A percentile compares a stretch with the other conserved stretches of the same genome.
phyloP scores from a whole-genome alignment of 108 stramenopile genomes.

The Conticribra weissflogii region DNA sequence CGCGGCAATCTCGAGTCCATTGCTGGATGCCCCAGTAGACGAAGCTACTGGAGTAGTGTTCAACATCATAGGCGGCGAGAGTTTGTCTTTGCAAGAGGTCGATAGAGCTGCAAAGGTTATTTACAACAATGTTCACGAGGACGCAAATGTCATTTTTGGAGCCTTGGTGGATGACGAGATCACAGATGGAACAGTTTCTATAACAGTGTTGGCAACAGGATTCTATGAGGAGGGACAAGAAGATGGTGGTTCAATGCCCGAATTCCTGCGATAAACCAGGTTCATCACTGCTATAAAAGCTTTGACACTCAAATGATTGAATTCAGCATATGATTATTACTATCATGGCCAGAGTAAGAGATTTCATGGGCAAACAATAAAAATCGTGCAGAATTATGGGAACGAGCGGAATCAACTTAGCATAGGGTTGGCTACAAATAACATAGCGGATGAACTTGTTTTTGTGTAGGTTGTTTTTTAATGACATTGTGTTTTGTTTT shows the following conservation, averaged over 20 bases:
- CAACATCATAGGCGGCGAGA: constrained; percentile 89
- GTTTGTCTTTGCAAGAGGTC: constrained; percentile 90
- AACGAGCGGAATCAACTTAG: too few species aligned
- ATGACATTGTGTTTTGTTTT: too few species aligned
- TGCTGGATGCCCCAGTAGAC: constrained; percentile 87
- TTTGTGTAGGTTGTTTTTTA: too few species aligned
- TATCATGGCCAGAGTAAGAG: too few species aligned
- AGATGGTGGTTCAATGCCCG: constrained; percentile 40
- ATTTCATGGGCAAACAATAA: too few species aligned
- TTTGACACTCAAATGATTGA: too few species aligned
- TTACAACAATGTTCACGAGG: constrained; percentile 90
- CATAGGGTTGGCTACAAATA: too few species aligned
- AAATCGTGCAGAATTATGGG: too few species aligned
- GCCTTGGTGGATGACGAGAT: constrained; percentile 91
- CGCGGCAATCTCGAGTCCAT: constrained; percentile 88
- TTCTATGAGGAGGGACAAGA: constrained; percentile 58
- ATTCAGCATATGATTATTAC: too few species aligned
- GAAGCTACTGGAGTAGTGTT: constrained; percentile 92
- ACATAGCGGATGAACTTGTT: too few species aligned
- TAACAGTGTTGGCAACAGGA: constrained; percentile 92
- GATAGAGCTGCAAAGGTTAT: constrained; percentile 90
- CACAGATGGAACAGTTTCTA: constrained; percentile 82
- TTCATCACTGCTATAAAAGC: neutral
- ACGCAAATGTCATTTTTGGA: constrained; percentile 96
- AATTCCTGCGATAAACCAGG: constrained; percentile 48